phyloP scores from a whole-genome alignment of 768 basidiomycete species.

The Boletus subcaerulescens region DNA sequence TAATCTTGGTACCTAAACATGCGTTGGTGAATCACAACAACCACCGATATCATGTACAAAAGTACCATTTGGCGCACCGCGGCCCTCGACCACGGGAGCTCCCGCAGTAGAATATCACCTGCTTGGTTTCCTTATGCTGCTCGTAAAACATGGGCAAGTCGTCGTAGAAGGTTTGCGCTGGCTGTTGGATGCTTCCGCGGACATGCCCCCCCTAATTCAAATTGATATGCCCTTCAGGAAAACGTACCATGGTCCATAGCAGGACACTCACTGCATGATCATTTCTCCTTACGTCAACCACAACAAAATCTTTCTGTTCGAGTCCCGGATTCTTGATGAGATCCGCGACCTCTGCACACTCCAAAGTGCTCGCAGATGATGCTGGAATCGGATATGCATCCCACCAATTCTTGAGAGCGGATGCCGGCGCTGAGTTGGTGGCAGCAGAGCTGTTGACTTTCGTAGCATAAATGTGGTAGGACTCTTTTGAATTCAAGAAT shows the following conservation, averaged over 20 bases:
- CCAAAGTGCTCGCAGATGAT: constrained; percentile 30
- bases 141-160: constrained; percentile 41
- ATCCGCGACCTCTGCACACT: constrained; percentile 38
- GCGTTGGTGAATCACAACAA: neutral
- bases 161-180: constrained; percentile 51
- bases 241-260: no score
- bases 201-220: constrained; percentile 49
- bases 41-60: neutral
- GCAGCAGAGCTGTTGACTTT: constrained; percentile 27
- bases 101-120: constrained; percentile 54
- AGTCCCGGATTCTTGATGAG: constrained; percentile 21
- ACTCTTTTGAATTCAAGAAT: constrained; percentile 29
- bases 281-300: constrained; percentile 50
- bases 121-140: constrained; percentile 35
- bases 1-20: constrained; percentile 49
- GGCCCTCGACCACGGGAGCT: constrained; percentile 52
- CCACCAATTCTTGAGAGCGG: constrained; percentile 46
- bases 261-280: constrained; percentile 41
- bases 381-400: constrained; percentile 46
- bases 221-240: no score
- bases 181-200: constrained; percentile 45
- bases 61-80: constrained; percentile 50
- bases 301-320: constrained; percentile 30
- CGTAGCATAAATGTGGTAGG: constrained; percentile 46
- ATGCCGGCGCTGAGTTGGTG: neutral